Percentiles rank a stretch among this genome's conserved stretches.
Evolutionary conservation across 805 yeast species (phyloP).

Genomic region (Vanderwaltozyma yarrowii): DNA sequence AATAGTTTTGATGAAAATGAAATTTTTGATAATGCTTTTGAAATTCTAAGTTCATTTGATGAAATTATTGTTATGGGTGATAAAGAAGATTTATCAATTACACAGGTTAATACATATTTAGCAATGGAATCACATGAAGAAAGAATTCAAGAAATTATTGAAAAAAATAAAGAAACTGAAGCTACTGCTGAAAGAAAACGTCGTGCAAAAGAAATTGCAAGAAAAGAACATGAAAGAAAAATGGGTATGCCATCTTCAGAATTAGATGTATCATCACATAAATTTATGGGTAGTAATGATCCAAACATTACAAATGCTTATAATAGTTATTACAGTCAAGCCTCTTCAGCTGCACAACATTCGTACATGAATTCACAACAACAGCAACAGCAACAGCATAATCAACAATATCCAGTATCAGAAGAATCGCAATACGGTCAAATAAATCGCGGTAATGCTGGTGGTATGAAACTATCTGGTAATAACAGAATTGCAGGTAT

Average conservation of each 20-base stretch:
- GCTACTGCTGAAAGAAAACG: conserved; percentile 96
- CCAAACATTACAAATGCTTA: conserved; percentile 30
- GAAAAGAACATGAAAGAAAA: conserved; percentile 45
- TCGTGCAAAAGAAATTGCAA: conserved; percentile 82
- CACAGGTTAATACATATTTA: conserved; percentile 80
- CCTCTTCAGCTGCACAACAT: conserved; percentile 31
- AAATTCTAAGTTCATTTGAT: conserved; percentile 83
- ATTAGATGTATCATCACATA: conserved; percentile 12
- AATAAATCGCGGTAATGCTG: conserved; percentile 6
- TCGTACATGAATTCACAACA: conserved; percentile 19
- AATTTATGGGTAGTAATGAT: conserved; percentile 22
- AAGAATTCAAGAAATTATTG: conserved; percentile 95
- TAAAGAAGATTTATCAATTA: conserved; percentile 69
- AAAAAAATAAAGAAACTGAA: conserved; percentile 90
- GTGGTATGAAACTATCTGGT: conserved; percentile 23
- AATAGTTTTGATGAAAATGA: conserved; percentile 72
- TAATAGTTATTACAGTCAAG: conserved; percentile 29
- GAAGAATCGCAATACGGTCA: conserved; percentile 4
- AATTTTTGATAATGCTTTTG: conserved; percentile 76
- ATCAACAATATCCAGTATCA: conserved; percentile 15
- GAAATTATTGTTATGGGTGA: conserved; percentile 91
- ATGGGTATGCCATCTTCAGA: conserved; percentile 27
- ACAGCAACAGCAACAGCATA: conserved; percentile 7
- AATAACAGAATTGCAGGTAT: conserved; percentile 3
- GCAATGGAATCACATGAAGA: conserved; percentile 99